A percentile compares a stretch with the other conserved stretches of the same genome.
phyloP scores from a whole-genome alignment of 2,329 filamentous ascomycete species.

The Colletotrichum somersetense region DNA sequence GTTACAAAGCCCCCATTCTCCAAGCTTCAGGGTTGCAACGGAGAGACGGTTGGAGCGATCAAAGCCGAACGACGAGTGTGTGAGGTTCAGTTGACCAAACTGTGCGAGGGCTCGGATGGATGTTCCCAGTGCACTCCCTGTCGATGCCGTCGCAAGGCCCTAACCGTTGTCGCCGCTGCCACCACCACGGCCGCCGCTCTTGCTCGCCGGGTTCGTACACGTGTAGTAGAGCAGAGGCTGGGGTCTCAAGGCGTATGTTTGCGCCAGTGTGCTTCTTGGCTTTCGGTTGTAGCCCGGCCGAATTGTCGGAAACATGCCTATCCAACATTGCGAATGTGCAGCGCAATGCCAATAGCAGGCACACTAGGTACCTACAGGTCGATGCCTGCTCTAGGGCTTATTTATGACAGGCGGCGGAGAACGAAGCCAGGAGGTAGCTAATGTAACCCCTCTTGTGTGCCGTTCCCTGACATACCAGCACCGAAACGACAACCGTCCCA shows the following conservation, averaged over 20 bases:
- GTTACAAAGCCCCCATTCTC: slow-evolving; percentile 1
- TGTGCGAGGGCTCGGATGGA: slow-evolving; percentile 7
- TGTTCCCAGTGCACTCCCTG: slow-evolving; percentile 7
- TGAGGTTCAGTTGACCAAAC: slow-evolving; percentile 25
- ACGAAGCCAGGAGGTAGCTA: slow-evolving; percentile 7
- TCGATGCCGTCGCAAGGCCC: not conserved
- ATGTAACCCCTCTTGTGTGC: slow-evolving; percentile 28
- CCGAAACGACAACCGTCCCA: slow-evolving; percentile 20
- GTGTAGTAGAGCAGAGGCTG: not conserved
- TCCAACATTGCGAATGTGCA: not conserved
- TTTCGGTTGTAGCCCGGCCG: slow-evolving; percentile 6
- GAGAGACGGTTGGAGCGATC: slow-evolving; percentile 15
- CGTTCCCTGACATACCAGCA: slow-evolving; percentile 19
- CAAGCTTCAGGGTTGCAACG: slow-evolving; percentile 9
- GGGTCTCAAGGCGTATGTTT: not conserved
- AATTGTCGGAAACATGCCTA: not conserved
- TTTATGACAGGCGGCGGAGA: slow-evolving; percentile 5
- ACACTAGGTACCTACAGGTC: no score
- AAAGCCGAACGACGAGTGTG: slow-evolving; percentile 16
- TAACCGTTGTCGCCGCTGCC: not conserved
- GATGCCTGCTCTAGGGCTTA: not conserved
- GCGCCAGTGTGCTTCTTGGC: not conserved
- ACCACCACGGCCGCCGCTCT: slow-evolving; percentile 19
- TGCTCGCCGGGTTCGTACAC: not conserved
- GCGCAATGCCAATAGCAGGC: slow-evolving; percentile 3